phyloP scores from a whole-genome alignment of 2,329 filamentous ascomycete species.

The Didymellaceae sp. region DNA sequence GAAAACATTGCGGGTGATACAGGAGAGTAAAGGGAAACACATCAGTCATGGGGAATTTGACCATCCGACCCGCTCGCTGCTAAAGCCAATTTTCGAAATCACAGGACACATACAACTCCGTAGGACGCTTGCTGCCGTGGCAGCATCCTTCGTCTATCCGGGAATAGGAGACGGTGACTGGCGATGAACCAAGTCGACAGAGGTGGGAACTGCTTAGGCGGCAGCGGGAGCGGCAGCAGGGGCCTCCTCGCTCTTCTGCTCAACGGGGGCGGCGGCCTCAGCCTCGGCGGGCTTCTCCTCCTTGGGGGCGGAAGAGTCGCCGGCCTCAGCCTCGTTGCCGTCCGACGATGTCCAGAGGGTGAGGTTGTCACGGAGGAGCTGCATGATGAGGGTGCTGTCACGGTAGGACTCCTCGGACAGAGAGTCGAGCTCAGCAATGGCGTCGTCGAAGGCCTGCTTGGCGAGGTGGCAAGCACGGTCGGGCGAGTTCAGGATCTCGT shows the following conservation, averaged over 20 bases:
- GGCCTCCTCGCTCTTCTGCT: conserved; percentile 44
- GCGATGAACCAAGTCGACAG: conserved; percentile 44
- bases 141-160: conserved; percentile 44
- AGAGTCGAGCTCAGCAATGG: conserved; percentile 97
- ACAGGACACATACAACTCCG: conserved; percentile 49
- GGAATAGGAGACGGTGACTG: conserved; percentile 42
- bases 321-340: conserved; percentile 76
- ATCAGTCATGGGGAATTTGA: conserved; percentile 50
- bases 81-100: conserved; percentile 51
- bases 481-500: conserved; percentile 98
- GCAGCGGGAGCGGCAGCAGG: conserved; percentile 41
- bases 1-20: conserved; percentile 34
- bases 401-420: conserved; percentile 98
- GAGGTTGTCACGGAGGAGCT: conserved; percentile 96
- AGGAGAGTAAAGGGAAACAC: conserved; percentile 45
- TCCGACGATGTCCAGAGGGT: conserved; percentile 98
- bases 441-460: conserved; percentile 99
- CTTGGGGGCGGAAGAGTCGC: conserved; percentile 65
- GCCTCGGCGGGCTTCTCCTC: conserved; percentile 64
- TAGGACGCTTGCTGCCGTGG: conserved; percentile 46
- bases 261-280: conserved; percentile 54
- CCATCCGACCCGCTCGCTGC: conserved; percentile 50
- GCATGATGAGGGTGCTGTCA: conserved; percentile 99
- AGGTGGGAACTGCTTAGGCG: conserved; percentile 41
- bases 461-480: conserved; percentile 97